Evolutionary conservation across 108 stramenopile genomes (phyloP).

Genomic region (Bacterosira constricta): DNA sequence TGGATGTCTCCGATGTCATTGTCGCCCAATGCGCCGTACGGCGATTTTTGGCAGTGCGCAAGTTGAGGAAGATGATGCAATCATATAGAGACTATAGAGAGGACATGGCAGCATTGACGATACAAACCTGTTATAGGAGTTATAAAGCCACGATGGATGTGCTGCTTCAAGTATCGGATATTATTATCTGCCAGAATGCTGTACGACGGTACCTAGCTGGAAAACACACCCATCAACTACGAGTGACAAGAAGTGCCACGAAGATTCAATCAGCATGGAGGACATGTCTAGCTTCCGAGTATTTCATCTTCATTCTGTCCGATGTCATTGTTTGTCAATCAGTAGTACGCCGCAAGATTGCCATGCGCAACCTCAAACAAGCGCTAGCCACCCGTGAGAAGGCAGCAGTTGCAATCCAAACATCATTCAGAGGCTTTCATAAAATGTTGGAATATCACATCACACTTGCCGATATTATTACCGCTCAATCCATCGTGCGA

Average conservation of each 20-base stretch:
- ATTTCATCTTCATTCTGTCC: slow-evolving; percentile 65
- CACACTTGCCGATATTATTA: slow-evolving; percentile 11
- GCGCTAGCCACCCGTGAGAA: neutral
- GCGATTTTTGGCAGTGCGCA: slow-evolving; percentile 6
- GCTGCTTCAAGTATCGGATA: neutral
- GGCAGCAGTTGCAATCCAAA: slow-evolving; percentile 3
- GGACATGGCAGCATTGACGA: too few relatives aligned
- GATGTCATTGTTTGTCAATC: slow-evolving; percentile 67
- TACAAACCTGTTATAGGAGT: too few relatives aligned
- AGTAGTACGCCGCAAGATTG: slow-evolving; percentile 42
- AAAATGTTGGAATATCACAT: neutral
- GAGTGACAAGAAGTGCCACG: slow-evolving; percentile 20
- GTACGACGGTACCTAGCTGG: slow-evolving; percentile 5
- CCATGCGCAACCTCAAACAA: neutral
- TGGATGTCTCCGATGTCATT: neutral
- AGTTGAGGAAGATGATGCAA: too few relatives aligned
- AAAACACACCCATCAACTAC: neutral
- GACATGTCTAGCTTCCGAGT: slow-evolving; percentile 60
- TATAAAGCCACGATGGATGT: neutral
- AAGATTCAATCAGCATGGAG: slow-evolving; percentile 72
- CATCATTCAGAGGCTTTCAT: neutral
- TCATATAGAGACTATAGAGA: too few relatives aligned
- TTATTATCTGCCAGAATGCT: slow-evolving; percentile 12
- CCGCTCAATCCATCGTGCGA: slow-evolving; percentile 2
- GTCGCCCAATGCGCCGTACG: slow-evolving; percentile 8